These are phyloP conservation scores for Ogataea nitratoaversa DNA, from an alignment of 805 yeast species.

Conservation along the genomic window DNA sequence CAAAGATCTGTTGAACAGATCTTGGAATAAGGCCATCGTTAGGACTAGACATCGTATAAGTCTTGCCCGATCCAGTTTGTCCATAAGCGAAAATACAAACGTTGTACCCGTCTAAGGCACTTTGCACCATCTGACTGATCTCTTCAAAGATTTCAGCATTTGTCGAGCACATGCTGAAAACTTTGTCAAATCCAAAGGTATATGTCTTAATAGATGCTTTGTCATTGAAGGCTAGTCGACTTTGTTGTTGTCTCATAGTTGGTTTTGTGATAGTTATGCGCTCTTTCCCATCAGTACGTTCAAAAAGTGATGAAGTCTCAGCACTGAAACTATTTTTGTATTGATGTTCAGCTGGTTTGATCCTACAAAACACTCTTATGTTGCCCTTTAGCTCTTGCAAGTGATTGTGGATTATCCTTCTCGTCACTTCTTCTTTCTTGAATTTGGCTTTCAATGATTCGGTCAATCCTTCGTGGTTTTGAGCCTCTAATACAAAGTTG, in stretches of 20 bases:
- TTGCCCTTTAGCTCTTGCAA: slow-evolving; percentile 89
- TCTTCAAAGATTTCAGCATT: slow-evolving; percentile 76
- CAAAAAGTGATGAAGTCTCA: slow-evolving; percentile 10
- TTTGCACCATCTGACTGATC: slow-evolving; percentile 80
- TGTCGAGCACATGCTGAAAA: slow-evolving; percentile 51
- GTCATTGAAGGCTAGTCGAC: slow-evolving; percentile 2
- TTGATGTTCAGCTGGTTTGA: slow-evolving; percentile 55
- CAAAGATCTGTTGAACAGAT: slow-evolving; percentile 68
- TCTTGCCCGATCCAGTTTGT: slow-evolving; percentile 95
- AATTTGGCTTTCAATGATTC: slow-evolving; percentile 25
- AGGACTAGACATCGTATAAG: slow-evolving; percentile 77
- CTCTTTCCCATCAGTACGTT: slow-evolving; percentile 23
- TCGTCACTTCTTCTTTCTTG: slow-evolving; percentile 26
- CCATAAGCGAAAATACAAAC: slow-evolving; percentile 97
- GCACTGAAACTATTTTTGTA: slow-evolving; percentile 18
- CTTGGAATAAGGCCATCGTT: slow-evolving; percentile 78
- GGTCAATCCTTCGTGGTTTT: slow-evolving; percentile 22
- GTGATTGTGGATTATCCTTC: slow-evolving; percentile 66
- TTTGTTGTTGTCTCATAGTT: neutral
- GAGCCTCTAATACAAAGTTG: slow-evolving; percentile 12
- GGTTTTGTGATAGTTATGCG: slow-evolving; percentile 28
- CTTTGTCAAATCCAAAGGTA: slow-evolving; percentile 69
- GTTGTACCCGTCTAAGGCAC: slow-evolving; percentile 80
- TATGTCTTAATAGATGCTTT: slow-evolving; percentile 20
- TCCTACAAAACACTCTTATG: slow-evolving; percentile 84